phyloP scores from a whole-genome alignment of 495 filamentous ascomycete species.

The Penicillium argentinense region DNA sequence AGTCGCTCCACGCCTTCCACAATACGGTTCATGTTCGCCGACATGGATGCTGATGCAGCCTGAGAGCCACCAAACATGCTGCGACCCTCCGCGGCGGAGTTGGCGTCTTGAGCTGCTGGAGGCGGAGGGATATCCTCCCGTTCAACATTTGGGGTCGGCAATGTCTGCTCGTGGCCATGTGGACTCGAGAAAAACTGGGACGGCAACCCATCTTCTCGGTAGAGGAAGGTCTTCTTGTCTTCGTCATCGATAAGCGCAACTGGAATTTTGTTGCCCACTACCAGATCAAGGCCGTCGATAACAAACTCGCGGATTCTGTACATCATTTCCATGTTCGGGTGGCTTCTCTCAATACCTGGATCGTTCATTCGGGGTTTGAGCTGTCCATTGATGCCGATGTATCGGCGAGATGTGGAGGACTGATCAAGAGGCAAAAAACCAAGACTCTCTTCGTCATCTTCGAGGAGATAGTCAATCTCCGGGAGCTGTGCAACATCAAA shows the following conservation, averaged over 20 bases:
- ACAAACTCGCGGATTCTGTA: conserved; percentile 67
- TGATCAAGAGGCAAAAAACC: conserved; percentile 69
- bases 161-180: conserved; percentile 33
- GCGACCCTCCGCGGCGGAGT: conserved; percentile 33
- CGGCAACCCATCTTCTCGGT: conserved; percentile 55
- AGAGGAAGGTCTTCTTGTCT: conserved; percentile 54
- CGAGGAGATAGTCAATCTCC: conserved; percentile 64
- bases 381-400: conserved; percentile 40
- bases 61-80: conserved; percentile 47
- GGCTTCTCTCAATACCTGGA: conserved; percentile 53
- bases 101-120: conserved; percentile 27
- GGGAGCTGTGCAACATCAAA: conserved; percentile 60
- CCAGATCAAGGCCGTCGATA: conserved; percentile 61
- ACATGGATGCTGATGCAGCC: conserved; percentile 46
- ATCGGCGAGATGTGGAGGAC: conserved; percentile 48
- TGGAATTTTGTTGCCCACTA: conserved; percentile 52
- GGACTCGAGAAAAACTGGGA: conserved; percentile 49
- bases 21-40: conserved; percentile 57
- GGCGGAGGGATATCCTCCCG: conserved; percentile 45
- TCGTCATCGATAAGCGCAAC: conserved; percentile 46
- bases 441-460: conserved; percentile 74
- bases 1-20: conserved; percentile 60
- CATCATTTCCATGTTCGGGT: conserved; percentile 70
- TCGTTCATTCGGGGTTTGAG: conserved; percentile 59
- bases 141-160: conserved; percentile 42